Conservation (phyloP, 371 early-diverging fungal genomes). For the Chytridiales sp. region DNA sequence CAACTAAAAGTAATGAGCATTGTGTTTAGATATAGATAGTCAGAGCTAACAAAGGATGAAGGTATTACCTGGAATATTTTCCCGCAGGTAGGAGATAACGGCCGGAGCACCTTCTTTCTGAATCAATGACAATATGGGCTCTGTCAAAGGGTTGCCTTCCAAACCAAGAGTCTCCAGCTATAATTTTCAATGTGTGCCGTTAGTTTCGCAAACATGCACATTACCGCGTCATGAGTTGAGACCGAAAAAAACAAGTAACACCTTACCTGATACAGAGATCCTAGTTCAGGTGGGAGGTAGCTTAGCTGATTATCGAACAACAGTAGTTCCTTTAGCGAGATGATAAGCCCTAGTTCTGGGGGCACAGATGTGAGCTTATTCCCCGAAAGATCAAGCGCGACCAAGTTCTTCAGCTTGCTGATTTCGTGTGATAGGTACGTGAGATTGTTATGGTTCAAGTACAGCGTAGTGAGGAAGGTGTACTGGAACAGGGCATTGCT, state of each 20-base stretch:
- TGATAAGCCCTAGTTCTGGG: slow-evolving; percentile 86
- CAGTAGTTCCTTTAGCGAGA: slow-evolving; percentile 80
- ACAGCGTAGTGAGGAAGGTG: slow-evolving; percentile 82
- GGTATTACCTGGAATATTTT: slow-evolving; percentile 76
- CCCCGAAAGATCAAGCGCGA: slow-evolving; percentile 80
- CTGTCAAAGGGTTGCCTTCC: slow-evolving; percentile 94
- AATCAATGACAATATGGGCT: slow-evolving; percentile 75
- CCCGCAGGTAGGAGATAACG: slow-evolving; percentile 88
- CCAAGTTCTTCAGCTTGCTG: slow-evolving; percentile 63
- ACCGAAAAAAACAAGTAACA: neutral
- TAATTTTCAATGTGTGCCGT: neutral
- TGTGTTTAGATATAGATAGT: neutral
- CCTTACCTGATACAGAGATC: slow-evolving; percentile 75
- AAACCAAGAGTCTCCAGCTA: slow-evolving; percentile 86
- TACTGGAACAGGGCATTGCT: slow-evolving; percentile 74
- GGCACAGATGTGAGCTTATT: slow-evolving; percentile 89
- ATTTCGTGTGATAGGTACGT: slow-evolving; percentile 74
- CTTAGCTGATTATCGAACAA: slow-evolving; percentile 92
- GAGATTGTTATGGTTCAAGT: slow-evolving; percentile 92
- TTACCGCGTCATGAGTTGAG: neutral
- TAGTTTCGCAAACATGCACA: neutral
- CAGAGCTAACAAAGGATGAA: neutral
- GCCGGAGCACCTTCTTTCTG: slow-evolving; percentile 87
- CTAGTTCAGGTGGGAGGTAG: slow-evolving; percentile 89
- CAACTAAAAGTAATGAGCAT: slow-evolving; percentile 51